These are phyloP conservation scores for Peronosclerospora sorghi DNA, from an alignment of 352 stramenopile species.

Conservation along the genomic window DNA sequence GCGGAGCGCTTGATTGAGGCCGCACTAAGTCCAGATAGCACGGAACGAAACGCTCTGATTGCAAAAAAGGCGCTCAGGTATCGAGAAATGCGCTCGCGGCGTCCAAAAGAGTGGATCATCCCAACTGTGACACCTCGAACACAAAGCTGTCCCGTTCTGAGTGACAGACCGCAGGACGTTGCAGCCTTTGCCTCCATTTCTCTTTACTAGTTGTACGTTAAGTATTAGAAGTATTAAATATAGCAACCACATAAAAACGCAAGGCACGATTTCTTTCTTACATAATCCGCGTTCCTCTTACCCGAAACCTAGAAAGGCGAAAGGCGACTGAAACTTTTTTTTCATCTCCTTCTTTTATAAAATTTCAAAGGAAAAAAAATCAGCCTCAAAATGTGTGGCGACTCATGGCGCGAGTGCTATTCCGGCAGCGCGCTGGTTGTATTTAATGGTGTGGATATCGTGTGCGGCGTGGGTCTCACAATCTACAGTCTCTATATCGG, in stretches of 20 bases:
- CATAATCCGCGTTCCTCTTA: too few species aligned
- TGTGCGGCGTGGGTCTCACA: constrained; percentile 41
- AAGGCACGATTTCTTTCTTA: neutral
- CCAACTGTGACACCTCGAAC: constrained; percentile 4
- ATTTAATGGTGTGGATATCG: constrained; percentile 59
- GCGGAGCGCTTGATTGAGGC: constrained; percentile 17
- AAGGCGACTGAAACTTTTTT: too few species aligned
- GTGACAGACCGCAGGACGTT: neutral
- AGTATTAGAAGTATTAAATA: neutral
- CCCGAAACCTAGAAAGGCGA: too few species aligned
- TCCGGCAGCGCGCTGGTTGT: constrained; percentile 54
- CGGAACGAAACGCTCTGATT: constrained; percentile 22
- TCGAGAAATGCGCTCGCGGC: constrained; percentile 14
- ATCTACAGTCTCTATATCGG: constrained; percentile 57
- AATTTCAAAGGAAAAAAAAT: too few species aligned
- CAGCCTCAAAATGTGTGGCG: constrained; percentile 13
- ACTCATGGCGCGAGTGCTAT: constrained; percentile 36
- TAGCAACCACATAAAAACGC: neutral
- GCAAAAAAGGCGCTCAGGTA: constrained; percentile 25
- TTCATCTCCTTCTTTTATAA: too few species aligned
- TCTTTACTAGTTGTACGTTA: too few species aligned
- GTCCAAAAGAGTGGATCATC: constrained; percentile 4
- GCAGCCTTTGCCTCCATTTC: neutral
- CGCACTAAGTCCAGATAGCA: constrained; percentile 16
- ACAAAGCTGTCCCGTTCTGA: constrained; percentile 10